Percentiles rank a stretch among this genome's conserved stretches.
phyloP scores from a whole-genome alignment of 148 eudicot species.

The Polygonum maritimum region DNA sequence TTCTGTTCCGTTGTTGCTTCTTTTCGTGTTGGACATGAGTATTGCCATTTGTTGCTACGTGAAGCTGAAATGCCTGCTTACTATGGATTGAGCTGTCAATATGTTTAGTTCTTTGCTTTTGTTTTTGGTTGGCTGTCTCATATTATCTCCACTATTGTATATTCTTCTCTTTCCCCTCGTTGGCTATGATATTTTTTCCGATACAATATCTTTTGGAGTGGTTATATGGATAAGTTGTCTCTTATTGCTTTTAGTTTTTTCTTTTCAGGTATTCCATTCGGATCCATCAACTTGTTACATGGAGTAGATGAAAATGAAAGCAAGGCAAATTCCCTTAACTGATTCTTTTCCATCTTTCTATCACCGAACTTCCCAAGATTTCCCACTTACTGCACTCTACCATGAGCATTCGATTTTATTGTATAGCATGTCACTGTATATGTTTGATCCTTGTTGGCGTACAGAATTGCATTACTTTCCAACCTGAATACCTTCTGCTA shows the following conservation, averaged over 20 bases:
- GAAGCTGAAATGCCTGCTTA: too few species aligned
- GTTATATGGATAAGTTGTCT: background rate
- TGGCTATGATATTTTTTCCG: background rate
- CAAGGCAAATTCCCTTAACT: conserved; percentile 47
- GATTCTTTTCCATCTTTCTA: conserved; percentile 7
- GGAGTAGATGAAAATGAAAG: conserved; percentile 99
- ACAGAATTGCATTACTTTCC: background rate
- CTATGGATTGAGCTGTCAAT: too few species aligned
- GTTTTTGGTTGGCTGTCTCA: too few species aligned
- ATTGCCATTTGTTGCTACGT: too few species aligned
- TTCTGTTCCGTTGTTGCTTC: too few species aligned
- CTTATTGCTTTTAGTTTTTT: background rate
- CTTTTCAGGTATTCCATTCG: conserved; percentile 91
- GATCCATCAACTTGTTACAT: conserved; percentile 79
- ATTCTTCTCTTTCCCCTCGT: background rate
- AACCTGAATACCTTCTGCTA: background rate
- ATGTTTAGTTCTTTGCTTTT: too few species aligned
- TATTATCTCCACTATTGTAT: too few species aligned
- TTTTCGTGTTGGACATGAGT: too few species aligned
- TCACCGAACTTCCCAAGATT: background rate
- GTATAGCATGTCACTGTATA: background rate
- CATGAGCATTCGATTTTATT: background rate
- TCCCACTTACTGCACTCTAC: background rate
- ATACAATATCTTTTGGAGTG: background rate
- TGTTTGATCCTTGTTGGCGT: background rate